Evolutionary conservation across 805 yeast species (phyloP).

Genomic region (Diddensiella santjacobensis): DNA sequence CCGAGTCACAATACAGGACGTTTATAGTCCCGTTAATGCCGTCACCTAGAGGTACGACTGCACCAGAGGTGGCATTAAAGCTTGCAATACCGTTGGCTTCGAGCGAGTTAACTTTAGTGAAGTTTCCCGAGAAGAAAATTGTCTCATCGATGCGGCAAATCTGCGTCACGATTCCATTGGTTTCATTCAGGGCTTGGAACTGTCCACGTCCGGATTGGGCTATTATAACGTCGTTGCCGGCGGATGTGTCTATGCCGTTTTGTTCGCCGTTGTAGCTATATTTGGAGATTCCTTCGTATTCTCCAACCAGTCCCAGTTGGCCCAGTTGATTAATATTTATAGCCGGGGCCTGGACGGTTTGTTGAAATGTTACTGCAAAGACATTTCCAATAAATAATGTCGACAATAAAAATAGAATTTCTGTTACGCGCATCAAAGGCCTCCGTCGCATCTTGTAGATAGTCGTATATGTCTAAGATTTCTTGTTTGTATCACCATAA

Average conservation of each 20-base stretch:
- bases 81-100: constrained; percentile 25
- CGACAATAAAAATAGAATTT: too few species aligned
- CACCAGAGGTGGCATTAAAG: constrained; percentile 26
- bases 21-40: constrained; percentile 39
- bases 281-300: constrained; percentile 37
- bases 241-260: constrained; percentile 26
- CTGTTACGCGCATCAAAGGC: not conserved
- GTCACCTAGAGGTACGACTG: constrained; percentile 20
- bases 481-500: not conserved
- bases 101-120: constrained; percentile 24
- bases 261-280: constrained; percentile 37
- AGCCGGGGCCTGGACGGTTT: constrained; percentile 22
- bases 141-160: constrained; percentile 24
- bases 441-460: not conserved
- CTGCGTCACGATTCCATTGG: constrained; percentile 22
- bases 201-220: constrained; percentile 25
- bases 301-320: constrained; percentile 35
- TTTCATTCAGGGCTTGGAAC: constrained; percentile 12
- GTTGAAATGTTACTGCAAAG: not conserved
- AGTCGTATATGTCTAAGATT: not conserved
- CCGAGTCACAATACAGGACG: constrained; percentile 47
- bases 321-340: constrained; percentile 27
- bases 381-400: not conserved
- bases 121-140: constrained; percentile 31
- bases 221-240: constrained; percentile 20